Base-by-base conservation (phyloP, 306 rosid genomes). In the Vigna radiata region DNA sequence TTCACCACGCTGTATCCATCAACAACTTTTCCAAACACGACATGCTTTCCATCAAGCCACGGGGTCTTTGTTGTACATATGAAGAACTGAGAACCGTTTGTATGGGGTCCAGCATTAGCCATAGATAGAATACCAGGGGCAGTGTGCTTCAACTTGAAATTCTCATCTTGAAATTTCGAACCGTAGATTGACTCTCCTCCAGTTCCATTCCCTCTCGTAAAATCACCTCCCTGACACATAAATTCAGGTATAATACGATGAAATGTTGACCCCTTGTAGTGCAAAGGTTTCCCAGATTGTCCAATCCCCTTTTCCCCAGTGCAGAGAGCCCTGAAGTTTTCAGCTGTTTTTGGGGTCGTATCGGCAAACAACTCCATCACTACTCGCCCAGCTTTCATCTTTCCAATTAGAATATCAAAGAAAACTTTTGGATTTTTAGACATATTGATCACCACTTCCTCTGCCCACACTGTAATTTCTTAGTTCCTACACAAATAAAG, bases 171-270 rank as follows among this genome's bases (percentile, higher is more conserved):
- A 70, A 94, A 94, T 52, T 89, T 90, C 0, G 48, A 2, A 4
- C 97, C 98, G 7, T 91, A 94, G 19, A 91, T 94, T 1, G 98
- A 91, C 76, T 91, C 98, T 27, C 98, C 98, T 53, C 97, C 97
- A 0, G 96, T 91, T 9, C 98, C 97, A 81, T 90, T 88, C 5
- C 97, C 96, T 59, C 36, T 86, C 0, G 96, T 91, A 85, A 91
- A 91, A 84, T 94, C 96, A 18, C 97, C 98, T 29, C 97, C 96
- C 12, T 94, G 98, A 62, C 96, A 91, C 98, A 94, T 91, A 77
- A 94, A 90, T 0, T 37, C 48, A 0, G 98, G 98, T 68, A 94
- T 91, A 56, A 94, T 87, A 1, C 97, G 90, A 84, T 91, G 98
- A 53, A 94, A 91, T 6, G n/a, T 0, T 0, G 97, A 91, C 18